Evolutionary conservation across 257 asterid genomes (phyloP).

Genomic region (Prunella vulgaris): DNA sequence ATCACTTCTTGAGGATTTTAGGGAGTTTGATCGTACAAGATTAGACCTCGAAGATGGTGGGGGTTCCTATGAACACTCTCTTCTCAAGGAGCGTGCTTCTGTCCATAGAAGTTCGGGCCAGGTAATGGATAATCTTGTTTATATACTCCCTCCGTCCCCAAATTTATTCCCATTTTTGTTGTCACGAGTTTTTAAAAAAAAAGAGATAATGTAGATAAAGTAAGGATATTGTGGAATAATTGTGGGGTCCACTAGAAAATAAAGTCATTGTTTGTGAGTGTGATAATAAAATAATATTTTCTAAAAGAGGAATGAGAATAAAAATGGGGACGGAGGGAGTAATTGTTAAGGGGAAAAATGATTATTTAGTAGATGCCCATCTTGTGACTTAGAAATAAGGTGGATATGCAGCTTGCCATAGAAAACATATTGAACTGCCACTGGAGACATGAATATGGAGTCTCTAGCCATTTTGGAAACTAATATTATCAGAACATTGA

Average conservation of each 20-base stretch:
- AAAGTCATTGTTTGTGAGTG: no score
- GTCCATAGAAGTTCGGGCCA: slow-evolving; percentile 74
- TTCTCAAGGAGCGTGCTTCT: slow-evolving; percentile 82
- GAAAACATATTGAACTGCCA: slow-evolving; percentile 2
- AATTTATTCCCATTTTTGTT: no score
- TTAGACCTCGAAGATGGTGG: slow-evolving; percentile 92
- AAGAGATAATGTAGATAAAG: no score
- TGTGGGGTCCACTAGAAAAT: no score
- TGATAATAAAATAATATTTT: no score
- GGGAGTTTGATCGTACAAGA: slow-evolving; percentile 92
- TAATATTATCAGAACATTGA: slow-evolving; percentile 9
- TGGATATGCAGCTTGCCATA: slow-evolving; percentile 11
- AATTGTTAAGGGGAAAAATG: neutral
- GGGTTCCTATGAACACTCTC: slow-evolving; percentile 79
- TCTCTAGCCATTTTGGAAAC: neutral
- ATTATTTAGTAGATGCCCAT: neutral
- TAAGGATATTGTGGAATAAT: no score
- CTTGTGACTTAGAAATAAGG: neutral
- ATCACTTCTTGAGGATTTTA: slow-evolving; percentile 88
- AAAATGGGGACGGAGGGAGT: no score
- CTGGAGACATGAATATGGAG: slow-evolving; percentile 14
- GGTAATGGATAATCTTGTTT: slow-evolving; percentile 39
- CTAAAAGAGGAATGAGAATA: no score
- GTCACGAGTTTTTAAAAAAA: no score
- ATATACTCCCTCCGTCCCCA: no score